Base-by-base conservation (phyloP, 192 early-diverging fungal genomes). In the Linnemannia hyalina region DNA sequence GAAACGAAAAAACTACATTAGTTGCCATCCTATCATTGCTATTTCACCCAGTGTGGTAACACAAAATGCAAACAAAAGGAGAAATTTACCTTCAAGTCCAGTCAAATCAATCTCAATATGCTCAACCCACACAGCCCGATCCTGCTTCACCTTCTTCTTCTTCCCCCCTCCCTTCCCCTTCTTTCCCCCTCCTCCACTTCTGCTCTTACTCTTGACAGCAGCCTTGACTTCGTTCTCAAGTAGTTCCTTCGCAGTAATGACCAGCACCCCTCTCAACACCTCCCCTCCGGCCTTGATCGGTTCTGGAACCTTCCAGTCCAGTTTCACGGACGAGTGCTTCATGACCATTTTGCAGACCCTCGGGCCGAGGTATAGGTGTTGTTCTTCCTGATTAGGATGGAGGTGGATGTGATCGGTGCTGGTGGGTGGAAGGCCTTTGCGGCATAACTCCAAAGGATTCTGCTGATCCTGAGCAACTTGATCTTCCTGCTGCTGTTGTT, bases 251-350 rank as follows among this genome's bases (percentile, higher is more conserved):
- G 83, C 75, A 47, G 49, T 77, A 63, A 86, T 80, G 16, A 86
- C 55, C 29, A 86, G 46, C 13, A 86, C 69, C 11, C 83, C 83
- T 40, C 79, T 16, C 63, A 86, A 35, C 6, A 68, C 68, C 36
- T 86, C 83, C 8, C 83, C 79, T 63, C 74, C 83, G 6, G 83
- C 78, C 32, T 86, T 86, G 55, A 86, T 81, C 23, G 83, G 78
- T 41, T 86, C 83, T 38, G 83, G 83, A 4, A 86, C 75, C 36
- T 35, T 80, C 83, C 83, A 86, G 16, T 80, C 78, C 18, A 86
- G 23, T n/a, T 81, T 86, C 8, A 80, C 83, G 11, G 46, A 71
- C 2, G 78, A 65, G 36, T 86, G 83, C 35, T 81, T 86, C 8
- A 68, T 29, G 0, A 86, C 13, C 79, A 86, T 80, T 35, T 80